These are phyloP conservation scores for Irpex sp. DNA, from an alignment of 1,284 basidiomycete species.

Conservation along the genomic window DNA sequence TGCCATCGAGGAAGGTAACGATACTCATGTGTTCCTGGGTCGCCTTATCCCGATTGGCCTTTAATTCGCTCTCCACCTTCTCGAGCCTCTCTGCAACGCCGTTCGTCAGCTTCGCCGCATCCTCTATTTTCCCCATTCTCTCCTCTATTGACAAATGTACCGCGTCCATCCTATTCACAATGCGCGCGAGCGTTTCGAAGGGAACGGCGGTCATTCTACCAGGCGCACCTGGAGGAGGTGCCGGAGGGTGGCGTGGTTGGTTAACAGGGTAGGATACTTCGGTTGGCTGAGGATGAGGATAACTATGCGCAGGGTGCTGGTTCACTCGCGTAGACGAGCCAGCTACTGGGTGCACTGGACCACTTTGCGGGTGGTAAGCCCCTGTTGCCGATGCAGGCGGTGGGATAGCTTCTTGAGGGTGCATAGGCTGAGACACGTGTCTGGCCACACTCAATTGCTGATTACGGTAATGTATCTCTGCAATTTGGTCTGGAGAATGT, in stretches of 20 bases:
- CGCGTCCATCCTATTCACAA: background rate
- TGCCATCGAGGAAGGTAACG: background rate
- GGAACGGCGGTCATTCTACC: background rate
- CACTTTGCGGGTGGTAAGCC: background rate
- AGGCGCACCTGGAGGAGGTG: background rate
- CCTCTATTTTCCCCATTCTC: background rate
- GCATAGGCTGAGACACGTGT: background rate
- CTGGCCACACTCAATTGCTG: background rate
- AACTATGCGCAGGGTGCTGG: background rate
- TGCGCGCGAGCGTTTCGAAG: background rate
- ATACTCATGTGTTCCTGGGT: background rate
- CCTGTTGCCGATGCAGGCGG: background rate
- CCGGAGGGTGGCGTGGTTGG: background rate
- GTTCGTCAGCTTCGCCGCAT: background rate
- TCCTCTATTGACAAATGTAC: background rate
- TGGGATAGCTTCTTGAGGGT: background rate
- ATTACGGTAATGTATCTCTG: background rate
- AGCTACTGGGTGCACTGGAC: background rate
- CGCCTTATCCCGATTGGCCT: background rate
- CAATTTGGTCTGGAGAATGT: background rate
- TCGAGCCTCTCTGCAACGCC: background rate
- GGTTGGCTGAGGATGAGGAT: background rate
- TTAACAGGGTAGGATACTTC: background rate
- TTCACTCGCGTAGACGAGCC: background rate
- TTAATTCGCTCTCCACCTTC: background rate